Evolutionary conservation across 306 rosid genomes (phyloP).

Genomic region (Cucurbita maxima): DNA sequence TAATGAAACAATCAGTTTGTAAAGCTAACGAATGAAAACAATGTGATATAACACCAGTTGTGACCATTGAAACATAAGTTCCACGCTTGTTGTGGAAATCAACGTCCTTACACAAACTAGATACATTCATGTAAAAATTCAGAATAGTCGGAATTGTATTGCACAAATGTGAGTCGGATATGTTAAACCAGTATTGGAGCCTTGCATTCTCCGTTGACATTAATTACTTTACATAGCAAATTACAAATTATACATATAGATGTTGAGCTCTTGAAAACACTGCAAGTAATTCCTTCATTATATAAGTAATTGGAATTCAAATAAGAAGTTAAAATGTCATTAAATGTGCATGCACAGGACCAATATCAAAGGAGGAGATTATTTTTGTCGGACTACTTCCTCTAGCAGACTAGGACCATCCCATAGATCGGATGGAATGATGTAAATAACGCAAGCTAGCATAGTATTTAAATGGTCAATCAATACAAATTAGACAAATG

Average conservation of each 20-base stretch:
- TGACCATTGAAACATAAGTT: background rate
- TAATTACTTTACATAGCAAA: background rate
- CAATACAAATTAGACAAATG: background rate
- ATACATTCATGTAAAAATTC: background rate
- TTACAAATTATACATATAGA: background rate
- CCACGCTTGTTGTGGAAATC: background rate
- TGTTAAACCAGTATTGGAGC: background rate
- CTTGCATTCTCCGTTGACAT: background rate
- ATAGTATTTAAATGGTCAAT: background rate
- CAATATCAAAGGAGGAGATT: background rate
- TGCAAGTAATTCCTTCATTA: background rate
- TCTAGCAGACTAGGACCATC: background rate
- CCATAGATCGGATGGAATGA: background rate
- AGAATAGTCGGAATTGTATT: background rate
- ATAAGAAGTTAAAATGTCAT: background rate
- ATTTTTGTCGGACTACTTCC: background rate
- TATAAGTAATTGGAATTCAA: background rate
- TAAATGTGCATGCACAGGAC: background rate
- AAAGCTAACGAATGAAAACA: background rate
- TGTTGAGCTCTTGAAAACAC: background rate
- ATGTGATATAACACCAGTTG: background rate
- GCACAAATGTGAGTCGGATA: background rate
- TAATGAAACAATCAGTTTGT: background rate
- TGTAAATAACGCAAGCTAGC: background rate
- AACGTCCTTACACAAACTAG: background rate